These are phyloP conservation scores for Fusarium mangiferae DNA, from an alignment of 2,329 filamentous ascomycete genomes.

Conservation along the genomic window DNA sequence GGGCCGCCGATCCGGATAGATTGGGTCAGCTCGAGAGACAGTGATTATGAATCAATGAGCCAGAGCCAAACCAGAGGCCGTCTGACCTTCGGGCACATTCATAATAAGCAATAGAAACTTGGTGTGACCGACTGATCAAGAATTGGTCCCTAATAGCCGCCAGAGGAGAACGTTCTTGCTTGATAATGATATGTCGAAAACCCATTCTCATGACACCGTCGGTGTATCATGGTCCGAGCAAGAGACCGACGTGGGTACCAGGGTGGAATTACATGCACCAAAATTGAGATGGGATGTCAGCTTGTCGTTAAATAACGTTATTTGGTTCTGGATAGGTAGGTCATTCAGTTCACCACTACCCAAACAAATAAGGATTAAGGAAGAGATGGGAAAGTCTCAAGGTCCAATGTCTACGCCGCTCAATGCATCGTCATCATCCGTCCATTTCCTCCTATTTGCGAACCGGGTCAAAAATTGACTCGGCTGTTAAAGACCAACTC, in stretches of 20 bases:
- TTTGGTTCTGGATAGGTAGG: constrained; percentile 28
- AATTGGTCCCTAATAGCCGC: constrained; percentile 1
- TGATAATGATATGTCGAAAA: constrained; percentile 10
- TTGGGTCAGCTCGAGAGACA: constrained; percentile 7
- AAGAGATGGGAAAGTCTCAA: constrained; percentile 13
- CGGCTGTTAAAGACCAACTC: constrained; percentile 31
- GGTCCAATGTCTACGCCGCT: constrained; percentile 28
- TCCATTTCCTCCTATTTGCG: constrained; percentile 29
- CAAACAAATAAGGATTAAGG: constrained; percentile 16
- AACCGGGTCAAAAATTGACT: constrained; percentile 31
- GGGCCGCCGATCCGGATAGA: constrained; percentile 6
- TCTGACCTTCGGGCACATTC: constrained; percentile 9
- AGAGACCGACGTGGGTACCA: background rate
- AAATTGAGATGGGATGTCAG: constrained; percentile 25
- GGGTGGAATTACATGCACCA: background rate
- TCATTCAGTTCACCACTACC: constrained; percentile 23
- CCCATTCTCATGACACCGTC: background rate
- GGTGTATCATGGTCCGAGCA: background rate
- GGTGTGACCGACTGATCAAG: background rate
- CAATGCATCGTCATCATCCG: constrained; percentile 33
- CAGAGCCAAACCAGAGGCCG: background rate
- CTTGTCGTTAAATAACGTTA: constrained; percentile 13
- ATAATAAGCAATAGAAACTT: background rate
- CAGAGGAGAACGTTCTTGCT: background rate
- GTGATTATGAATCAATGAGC: constrained; percentile 24